A percentile compares a stretch with the other conserved stretches of the same genome.
phyloP scores from a whole-genome alignment of 768 basidiomycete species.

The Pulveroboletus sp. region DNA sequence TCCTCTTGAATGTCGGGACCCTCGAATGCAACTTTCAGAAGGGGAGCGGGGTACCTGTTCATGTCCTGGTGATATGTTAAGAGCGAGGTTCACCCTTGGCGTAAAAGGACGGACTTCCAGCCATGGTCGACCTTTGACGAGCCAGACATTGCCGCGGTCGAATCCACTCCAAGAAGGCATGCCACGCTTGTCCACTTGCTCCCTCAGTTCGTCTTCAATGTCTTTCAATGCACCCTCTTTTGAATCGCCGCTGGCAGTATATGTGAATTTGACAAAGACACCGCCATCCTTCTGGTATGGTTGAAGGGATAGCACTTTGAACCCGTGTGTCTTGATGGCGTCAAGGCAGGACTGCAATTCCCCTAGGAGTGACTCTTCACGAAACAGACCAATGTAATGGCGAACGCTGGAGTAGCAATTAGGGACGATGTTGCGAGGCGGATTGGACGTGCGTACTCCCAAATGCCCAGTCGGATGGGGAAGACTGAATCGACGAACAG shows the following conservation, averaged over 20 bases:
- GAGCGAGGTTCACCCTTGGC: not conserved
- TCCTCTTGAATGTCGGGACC: constrained; percentile 87
- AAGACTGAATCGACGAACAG: constrained; percentile 77
- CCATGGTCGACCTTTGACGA: constrained; percentile 79
- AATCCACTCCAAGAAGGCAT: constrained; percentile 62
- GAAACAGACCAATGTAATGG: constrained; percentile 56
- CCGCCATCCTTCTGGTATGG: constrained; percentile 80
- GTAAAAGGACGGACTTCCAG: constrained; percentile 54
- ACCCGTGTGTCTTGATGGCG: constrained; percentile 49
- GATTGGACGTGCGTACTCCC: constrained; percentile 55
- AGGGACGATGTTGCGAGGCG: not conserved
- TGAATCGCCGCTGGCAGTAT: constrained; percentile 33
- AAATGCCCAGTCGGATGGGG: constrained; percentile 62
- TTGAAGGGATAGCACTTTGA: constrained; percentile 59
- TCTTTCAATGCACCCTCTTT: constrained; percentile 38
- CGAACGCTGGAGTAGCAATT: constrained; percentile 48
- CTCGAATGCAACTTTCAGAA: constrained; percentile 78
- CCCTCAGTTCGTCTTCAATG: constrained; percentile 48
- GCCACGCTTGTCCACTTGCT: constrained; percentile 44
- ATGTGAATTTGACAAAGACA: constrained; percentile 74
- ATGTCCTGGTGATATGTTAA: constrained; percentile 58
- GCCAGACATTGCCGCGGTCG: constrained; percentile 53
- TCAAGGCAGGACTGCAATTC: constrained; percentile 47
- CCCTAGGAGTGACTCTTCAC: constrained; percentile 54
- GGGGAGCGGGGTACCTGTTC: constrained; percentile 69